Percentiles rank a stretch among this genome's conserved stretches.
These are phyloP conservation scores for Cicer cuneatum DNA, from an alignment of 306 rosid genomes.

Conservation along the genomic window DNA sequence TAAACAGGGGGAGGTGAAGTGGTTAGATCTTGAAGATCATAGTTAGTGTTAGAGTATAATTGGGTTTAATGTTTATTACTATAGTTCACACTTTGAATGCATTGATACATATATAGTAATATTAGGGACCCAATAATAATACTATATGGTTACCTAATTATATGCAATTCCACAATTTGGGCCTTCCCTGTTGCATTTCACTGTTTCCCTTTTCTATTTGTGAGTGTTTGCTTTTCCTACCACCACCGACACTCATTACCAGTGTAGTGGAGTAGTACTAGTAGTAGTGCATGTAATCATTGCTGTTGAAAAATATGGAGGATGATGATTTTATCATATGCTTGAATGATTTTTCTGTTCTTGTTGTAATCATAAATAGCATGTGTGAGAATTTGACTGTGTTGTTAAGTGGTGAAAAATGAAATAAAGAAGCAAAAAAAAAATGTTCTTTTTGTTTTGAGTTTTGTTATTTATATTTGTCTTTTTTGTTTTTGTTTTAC, in stretches of 20 bases:
- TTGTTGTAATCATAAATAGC: background rate
- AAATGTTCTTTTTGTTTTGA: constrained; percentile 23
- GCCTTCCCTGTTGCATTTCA: constrained; percentile 15
- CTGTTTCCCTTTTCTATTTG: constrained; percentile 36
- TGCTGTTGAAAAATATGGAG: constrained; percentile 16
- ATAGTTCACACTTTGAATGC: constrained; percentile 35
- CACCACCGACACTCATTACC: constrained; percentile 50
- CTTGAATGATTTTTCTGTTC: constrained; percentile 2
- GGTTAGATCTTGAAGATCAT: constrained; percentile 54
- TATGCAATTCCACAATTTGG: constrained; percentile 18
- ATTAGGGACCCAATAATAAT: constrained; percentile 28
- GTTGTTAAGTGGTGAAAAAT: constrained; percentile 6
- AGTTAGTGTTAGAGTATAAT: constrained; percentile 8
- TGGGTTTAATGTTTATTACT: constrained; percentile 35
- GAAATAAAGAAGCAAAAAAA: background rate
- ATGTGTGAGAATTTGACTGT: constrained; percentile 24
- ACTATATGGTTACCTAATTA: constrained; percentile 10
- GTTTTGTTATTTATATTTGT: background rate
- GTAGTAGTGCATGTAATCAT: constrained; percentile 13
- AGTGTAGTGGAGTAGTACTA: background rate
- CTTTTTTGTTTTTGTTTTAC: constrained; percentile 30
- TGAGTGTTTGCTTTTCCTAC: constrained; percentile 5
- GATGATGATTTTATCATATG: background rate
- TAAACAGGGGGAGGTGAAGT: background rate
- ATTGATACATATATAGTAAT: constrained; percentile 36